Evolutionary conservation across 2,329 filamentous ascomycete species (phyloP), one percentile per base, ranked within the genome.

Genomic region (Sclerotinia glacialis): DNA sequence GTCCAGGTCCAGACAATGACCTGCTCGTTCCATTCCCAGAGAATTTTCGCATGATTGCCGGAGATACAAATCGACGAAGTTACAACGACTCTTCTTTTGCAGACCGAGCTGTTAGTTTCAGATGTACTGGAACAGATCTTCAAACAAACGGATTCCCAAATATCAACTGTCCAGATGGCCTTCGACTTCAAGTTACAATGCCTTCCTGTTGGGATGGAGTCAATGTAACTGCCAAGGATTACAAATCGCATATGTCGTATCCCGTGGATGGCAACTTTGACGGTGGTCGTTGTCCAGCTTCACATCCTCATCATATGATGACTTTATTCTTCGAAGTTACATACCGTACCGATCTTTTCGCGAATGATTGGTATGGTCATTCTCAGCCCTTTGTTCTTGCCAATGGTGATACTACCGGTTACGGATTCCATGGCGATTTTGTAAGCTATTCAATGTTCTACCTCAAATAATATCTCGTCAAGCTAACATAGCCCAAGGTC

Each of bases 121-220:
- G 81, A 67, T 89, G 87, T 71, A 78, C 88, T 16, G 80, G 80
- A 65, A 78, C 78, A 60, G 77, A 75, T 59, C 14, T 55, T 31
- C 76, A 78, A 49, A 82, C 86, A 64, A 82, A 79, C 3, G 77
- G 78, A 8, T 80, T 90, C 44, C 86, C 86, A 2, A 79, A 80
- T 69, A 79, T 80, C 67, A 83, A 82, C 67, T 88, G 86, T 73
- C 79, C 80, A 16, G 76, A 80, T 47, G 80, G 84, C 56, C 78
- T 82, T 40, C 81, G 84, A 46, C 78, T 81, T 14, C 82, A 87
- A 71, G 78, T 86, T 31, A 82, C 81, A 73, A 87, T 88, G 75
- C 85, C 85, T 0, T 72, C 67, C 56, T 89, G 86, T 78, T 89
- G 86, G 86, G 81, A 89, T 68, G 86, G 86, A 47, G 78, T 79